A percentile compares a stretch with the other conserved stretches of the same genome.
Evolutionary conservation across 1,284 basidiomycete species (phyloP).

Genomic region (Sparassis latifolia): DNA sequence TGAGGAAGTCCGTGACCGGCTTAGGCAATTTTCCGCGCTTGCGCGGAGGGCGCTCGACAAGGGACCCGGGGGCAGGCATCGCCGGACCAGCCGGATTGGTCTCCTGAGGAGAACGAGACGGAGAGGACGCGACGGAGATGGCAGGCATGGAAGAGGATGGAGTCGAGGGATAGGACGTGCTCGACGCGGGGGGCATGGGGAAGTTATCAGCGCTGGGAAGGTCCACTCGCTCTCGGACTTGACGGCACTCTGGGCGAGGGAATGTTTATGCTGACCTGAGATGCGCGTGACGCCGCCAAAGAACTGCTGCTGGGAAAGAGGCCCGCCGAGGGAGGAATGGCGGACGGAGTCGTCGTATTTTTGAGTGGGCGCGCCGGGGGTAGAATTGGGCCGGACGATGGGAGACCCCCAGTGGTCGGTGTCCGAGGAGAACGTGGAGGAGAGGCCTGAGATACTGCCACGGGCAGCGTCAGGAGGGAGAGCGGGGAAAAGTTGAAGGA

Average conservation of each 20-base stretch:
- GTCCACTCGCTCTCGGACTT: constrained; percentile 35
- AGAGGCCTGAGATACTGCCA: constrained; percentile 20
- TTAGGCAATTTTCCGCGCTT: constrained; percentile 86
- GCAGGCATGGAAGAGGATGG: constrained; percentile 32
- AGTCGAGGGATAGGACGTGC: constrained; percentile 6
- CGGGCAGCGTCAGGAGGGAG: constrained; percentile 7
- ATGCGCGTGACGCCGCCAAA: constrained; percentile 62
- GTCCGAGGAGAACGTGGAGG: constrained; percentile 30
- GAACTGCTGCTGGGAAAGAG: constrained; percentile 50
- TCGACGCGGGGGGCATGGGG: constrained; percentile 15
- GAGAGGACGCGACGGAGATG: constrained; percentile 34
- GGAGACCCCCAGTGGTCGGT: constrained; percentile 39
- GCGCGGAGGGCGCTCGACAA: constrained; percentile 67
- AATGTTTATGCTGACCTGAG: constrained; percentile 43
- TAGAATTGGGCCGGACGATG: constrained; percentile 33
- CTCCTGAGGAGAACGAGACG: constrained; percentile 44
- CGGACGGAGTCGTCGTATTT: constrained; percentile 64
- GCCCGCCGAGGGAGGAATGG: constrained; percentile 54
- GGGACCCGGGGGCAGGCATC: constrained; percentile 37
- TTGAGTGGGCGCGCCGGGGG: constrained; percentile 44
- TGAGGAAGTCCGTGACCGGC: constrained; percentile 84
- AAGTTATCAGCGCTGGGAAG: constrained; percentile 36
- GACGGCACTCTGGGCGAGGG: constrained; percentile 17
- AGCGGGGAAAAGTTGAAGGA: constrained; percentile 17
- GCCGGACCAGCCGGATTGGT: constrained; percentile 17